Base-by-base conservation (phyloP, 805 yeast species). In the Kockiozyma suomiensis region DNA sequence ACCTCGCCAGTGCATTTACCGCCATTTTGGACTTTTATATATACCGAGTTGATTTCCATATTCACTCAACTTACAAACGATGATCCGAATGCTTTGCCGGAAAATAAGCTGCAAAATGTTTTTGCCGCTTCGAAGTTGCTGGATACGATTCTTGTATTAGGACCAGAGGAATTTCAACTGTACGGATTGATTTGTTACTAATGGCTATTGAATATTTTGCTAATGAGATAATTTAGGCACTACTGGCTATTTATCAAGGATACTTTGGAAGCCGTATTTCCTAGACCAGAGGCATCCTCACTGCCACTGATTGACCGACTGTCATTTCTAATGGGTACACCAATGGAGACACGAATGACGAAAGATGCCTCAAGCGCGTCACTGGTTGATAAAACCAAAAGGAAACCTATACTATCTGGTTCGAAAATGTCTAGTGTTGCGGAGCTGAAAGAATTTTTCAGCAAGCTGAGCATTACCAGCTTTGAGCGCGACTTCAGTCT, bases 161-260 rank as follows among this genome's bases (percentile, higher is more conserved):
- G 85, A 38, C 79, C 80, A 43, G 97, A 92, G 70, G 96, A 90
- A 59, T 80, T 93, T 77, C 86, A 85, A 73, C 70, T 83, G 72
- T 70, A 74, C 74, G 68, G 62, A n/a, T 10, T 45, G 8, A n/a
- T 40, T 13, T 25, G 21, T 13, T 21, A 17, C 33, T 6, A 19
- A 37, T 4, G 30, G 19, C 12, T 40, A 13, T 7, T 28, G 8
- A 15, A 5, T 1, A 38, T 43, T 38, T 17, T 23, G 32, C 49
- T 45, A 45, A 45, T 21, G 12, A 19, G 7, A 19, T 15, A 3
- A 12, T 45, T 38, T 19, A 52, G 63, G 52, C 72, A 82, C 62
- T 94, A 90, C 68, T 93, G 98, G 98, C 76, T 94, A 1, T 94
- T 90, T 70, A 82, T 93, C 10, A 79, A 85, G 28, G 90, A 87